A percentile compares a stretch with the other conserved stretches of the same genome.
phyloP scores from a whole-genome alignment of 345 rosid species.

The Gossypioides kirkii region DNA sequence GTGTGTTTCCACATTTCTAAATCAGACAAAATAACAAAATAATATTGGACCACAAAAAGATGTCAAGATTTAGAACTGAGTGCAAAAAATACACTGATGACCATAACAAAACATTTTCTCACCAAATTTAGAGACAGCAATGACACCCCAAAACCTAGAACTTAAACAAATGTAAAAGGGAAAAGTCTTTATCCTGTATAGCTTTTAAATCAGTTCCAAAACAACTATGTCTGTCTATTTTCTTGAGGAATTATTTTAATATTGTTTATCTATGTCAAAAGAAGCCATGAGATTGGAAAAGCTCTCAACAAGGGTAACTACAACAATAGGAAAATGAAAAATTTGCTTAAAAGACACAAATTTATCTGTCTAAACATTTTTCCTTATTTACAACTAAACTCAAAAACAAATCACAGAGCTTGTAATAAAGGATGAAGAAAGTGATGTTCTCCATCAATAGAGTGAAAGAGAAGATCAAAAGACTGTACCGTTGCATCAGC shows the following conservation, averaged over 20 bases:
- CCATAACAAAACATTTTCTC: not conserved
- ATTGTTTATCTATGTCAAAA: not conserved
- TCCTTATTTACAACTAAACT: not conserved
- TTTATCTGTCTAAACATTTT: not conserved
- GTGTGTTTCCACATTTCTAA: not conserved
- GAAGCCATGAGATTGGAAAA: not conserved
- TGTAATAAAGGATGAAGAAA: not conserved
- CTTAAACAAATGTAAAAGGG: not conserved
- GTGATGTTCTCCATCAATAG: not conserved
- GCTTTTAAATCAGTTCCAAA: not conserved
- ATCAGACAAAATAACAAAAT: not conserved
- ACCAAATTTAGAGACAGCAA: not conserved
- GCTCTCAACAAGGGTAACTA: not conserved
- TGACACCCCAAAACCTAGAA: not conserved
- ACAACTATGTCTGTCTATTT: not conserved
- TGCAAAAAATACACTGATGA: not conserved
- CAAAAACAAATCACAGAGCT: not conserved
- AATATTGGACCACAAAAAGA: not conserved
- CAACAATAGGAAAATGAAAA: not conserved
- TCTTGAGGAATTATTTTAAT: not conserved
- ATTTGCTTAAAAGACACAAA: not conserved
- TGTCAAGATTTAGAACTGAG: not conserved
- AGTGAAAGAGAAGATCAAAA: not conserved
- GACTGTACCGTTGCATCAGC: constrained; percentile 63
- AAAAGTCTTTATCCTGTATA: not conserved